These are phyloP conservation scores for Ascochyta lentis DNA, from an alignment of 2,329 filamentous ascomycete genomes.

Conservation along the genomic window DNA sequence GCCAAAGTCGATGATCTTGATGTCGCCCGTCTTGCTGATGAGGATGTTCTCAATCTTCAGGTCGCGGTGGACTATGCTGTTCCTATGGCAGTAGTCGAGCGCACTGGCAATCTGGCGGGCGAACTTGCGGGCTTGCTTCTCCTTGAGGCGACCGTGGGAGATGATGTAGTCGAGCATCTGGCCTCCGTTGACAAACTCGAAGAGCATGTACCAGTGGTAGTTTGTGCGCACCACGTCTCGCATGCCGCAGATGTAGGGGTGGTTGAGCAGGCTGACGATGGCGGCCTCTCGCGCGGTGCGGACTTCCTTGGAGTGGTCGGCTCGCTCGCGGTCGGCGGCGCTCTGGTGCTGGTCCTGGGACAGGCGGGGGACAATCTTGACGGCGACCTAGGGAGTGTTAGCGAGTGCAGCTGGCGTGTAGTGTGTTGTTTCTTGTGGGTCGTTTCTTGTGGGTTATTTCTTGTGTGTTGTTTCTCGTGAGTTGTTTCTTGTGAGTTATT, in stretches of 20 bases:
- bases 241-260: constrained; percentile 95
- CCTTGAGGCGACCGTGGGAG: constrained; percentile 94
- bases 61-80: constrained; percentile 97
- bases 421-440: too few species aligned
- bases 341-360: constrained; percentile 83
- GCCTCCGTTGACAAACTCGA: constrained; percentile 97
- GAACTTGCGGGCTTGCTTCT: constrained; percentile 98
- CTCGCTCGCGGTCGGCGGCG: constrained; percentile 79
- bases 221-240: constrained; percentile 94
- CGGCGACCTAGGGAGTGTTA: constrained; percentile 72
- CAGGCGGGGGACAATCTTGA: constrained; percentile 94
- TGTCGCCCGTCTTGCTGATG: constrained; percentile 98
- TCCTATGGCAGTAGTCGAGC: constrained; percentile 95
- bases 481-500: too few species aligned
- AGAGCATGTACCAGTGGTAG: constrained; percentile 99
- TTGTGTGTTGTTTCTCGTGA: too few species aligned
- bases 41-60: constrained; percentile 99
- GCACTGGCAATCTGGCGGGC: constrained; percentile 96
- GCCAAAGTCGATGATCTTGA: constrained; percentile 99
- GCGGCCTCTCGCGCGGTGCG: constrained; percentile 93
- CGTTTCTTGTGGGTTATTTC: too few species aligned
- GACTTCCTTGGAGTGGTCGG: constrained; percentile 96
- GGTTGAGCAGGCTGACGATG: constrained; percentile 91
- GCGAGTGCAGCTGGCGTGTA: not conserved
- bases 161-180: constrained; percentile 99